These are phyloP conservation scores for Colletotrichum chrysophilum DNA, from an alignment of 2,329 filamentous ascomycete genomes.

Conservation along the genomic window DNA sequence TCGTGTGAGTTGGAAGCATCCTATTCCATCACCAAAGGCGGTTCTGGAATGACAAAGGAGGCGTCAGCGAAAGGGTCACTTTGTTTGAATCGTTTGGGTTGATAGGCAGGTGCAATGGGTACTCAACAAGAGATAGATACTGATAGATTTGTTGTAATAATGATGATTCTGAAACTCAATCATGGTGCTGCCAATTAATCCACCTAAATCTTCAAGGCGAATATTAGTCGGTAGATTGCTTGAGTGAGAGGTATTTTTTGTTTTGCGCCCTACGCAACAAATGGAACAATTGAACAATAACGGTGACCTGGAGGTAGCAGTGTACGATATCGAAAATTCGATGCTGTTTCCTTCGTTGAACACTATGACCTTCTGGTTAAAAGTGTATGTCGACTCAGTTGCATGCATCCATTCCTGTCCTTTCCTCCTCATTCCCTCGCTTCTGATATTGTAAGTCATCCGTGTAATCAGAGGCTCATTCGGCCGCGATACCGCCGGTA, in stretches of 20 bases:
- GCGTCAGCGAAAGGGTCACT: neutral
- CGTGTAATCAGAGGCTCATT: accelerated
- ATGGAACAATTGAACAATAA: neutral
- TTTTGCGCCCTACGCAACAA: neutral
- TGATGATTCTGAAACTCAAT: neutral
- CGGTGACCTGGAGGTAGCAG: neutral
- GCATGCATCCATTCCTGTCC: neutral
- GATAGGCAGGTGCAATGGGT: neutral
- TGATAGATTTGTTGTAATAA: neutral
- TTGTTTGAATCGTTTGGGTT: neutral
- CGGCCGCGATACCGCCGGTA: neutral
- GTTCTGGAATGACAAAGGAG: neutral
- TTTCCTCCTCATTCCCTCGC: neutral
- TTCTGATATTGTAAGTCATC: neutral
- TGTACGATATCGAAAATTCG: accelerated
- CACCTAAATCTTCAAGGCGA: neutral
- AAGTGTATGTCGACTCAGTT: neutral
- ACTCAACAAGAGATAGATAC: neutral
- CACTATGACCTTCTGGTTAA: neutral
- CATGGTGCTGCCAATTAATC: neutral
- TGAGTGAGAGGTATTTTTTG: accelerated
- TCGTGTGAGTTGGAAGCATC: neutral
- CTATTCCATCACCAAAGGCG: neutral
- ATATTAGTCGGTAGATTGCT: neutral
- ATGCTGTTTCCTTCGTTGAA: neutral